Evolutionary conservation across 129 eudicot genomes (phyloP).

Genomic region (Flaveria sonorensis): DNA sequence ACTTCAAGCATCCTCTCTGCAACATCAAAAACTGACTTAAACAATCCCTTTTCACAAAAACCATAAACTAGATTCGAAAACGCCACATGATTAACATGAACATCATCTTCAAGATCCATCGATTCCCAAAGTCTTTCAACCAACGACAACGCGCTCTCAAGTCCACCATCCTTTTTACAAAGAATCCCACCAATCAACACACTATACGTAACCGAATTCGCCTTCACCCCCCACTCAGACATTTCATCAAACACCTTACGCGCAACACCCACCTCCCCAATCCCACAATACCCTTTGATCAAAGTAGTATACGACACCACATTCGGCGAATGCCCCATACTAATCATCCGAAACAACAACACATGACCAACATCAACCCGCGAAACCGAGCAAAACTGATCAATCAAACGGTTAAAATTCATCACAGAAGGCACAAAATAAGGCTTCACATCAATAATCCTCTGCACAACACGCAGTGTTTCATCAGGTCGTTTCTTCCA

Average conservation of each 20-base stretch:
- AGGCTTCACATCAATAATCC: conserved; percentile 47
- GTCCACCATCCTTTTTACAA: conserved; percentile 36
- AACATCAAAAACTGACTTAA: conserved; percentile 54
- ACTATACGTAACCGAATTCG: conserved; percentile 65
- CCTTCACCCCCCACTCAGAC: conserved; percentile 51
- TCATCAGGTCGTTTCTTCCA: conserved; percentile 38
- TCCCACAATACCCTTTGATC: conserved; percentile 62
- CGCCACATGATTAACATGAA: conserved; percentile 66
- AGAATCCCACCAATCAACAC: conserved; percentile 61
- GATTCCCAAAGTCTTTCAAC: conserved; percentile 56
- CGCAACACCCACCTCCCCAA: conserved; percentile 58
- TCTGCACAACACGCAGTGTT: conserved; percentile 48
- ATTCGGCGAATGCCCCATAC: conserved; percentile 65
- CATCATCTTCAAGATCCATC: conserved; percentile 42
- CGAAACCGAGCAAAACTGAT: conserved; percentile 51
- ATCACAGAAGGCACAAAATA: conserved; percentile 67
- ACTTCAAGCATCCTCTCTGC: conserved; percentile 73
- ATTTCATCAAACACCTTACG: conserved; percentile 79
- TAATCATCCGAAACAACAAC: conserved; percentile 56
- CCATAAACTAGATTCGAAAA: conserved; percentile 60
- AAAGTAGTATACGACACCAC: conserved; percentile 71
- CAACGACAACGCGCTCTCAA: conserved; percentile 36
- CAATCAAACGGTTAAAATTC: conserved; percentile 76
- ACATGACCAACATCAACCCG: conserved; percentile 42
- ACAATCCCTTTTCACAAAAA: conserved; percentile 69